Evolutionary conservation across 2,329 filamentous ascomycete species (phyloP).

Genomic region (Pyricularia sp.): DNA sequence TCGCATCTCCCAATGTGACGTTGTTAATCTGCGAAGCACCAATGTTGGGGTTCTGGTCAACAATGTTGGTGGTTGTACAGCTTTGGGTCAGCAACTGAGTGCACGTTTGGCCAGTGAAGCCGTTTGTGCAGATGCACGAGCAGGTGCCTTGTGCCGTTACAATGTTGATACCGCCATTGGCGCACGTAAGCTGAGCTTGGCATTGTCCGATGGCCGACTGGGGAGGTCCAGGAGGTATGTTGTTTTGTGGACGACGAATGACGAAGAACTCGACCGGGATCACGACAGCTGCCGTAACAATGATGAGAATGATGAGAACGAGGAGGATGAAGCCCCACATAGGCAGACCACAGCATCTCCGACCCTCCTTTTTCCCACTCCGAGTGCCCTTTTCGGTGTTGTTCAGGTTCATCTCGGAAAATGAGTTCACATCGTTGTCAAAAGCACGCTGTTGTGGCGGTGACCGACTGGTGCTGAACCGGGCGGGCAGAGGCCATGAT

Average conservation of each 20-base stretch:
- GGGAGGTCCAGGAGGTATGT: conserved; percentile 17
- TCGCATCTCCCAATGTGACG: conserved; percentile 71
- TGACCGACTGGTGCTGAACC: conserved; percentile 9
- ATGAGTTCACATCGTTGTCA: conserved; percentile 3
- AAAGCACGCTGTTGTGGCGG: not conserved
- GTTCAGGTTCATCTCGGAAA: conserved; percentile 7
- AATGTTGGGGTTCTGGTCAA: conserved; percentile 7
- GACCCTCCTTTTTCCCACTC: conserved; percentile 20
- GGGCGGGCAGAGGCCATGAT: conserved; percentile 36
- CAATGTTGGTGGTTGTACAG: conserved; percentile 42
- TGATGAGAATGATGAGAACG: conserved; percentile 54
- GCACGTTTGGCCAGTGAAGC: conserved; percentile 60
- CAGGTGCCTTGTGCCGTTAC: conserved; percentile 55
- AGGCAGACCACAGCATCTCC: conserved; percentile 77
- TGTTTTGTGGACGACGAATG: conserved; percentile 43
- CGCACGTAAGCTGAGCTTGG: conserved; percentile 52
- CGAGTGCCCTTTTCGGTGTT: conserved; percentile 11
- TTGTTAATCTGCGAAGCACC: conserved; percentile 39
- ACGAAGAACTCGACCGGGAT: conserved; percentile 63
- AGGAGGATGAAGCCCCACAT: conserved; percentile 66
- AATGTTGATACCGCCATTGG: conserved; percentile 74
- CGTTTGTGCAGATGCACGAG: conserved; percentile 81
- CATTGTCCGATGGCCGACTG: conserved; percentile 41
- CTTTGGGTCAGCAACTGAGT: conserved; percentile 35
- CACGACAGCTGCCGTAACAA: conserved; percentile 73